phyloP scores from a whole-genome alignment of 768 basidiomycete genomes.

The Lanmaoa pseudosensibilis region DNA sequence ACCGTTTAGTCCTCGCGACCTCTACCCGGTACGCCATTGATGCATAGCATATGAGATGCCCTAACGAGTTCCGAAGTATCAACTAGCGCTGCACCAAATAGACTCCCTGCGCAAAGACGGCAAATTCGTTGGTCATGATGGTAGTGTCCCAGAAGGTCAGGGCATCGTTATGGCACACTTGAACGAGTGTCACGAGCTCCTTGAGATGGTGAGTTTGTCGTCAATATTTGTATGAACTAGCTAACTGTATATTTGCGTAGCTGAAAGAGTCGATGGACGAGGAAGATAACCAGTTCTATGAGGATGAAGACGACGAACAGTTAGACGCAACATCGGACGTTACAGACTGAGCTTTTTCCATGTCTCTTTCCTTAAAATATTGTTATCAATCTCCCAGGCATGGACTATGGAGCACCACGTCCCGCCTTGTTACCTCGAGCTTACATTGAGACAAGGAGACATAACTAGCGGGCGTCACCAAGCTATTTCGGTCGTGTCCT shows the following conservation, averaged over 20 bases:
- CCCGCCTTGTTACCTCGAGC: background rate
- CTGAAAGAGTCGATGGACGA: constrained; percentile 83
- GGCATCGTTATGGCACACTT: constrained; percentile 95
- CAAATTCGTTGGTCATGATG: constrained; percentile 87
- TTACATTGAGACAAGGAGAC: background rate
- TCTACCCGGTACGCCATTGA: constrained; percentile 75
- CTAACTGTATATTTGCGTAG: constrained; percentile 24
- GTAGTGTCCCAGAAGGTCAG: constrained; percentile 91
- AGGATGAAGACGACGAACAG: constrained; percentile 47
- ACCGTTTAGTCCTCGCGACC: constrained; percentile 85
- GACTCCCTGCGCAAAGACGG: constrained; percentile 92
- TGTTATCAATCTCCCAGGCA: background rate
- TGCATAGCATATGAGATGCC: background rate
- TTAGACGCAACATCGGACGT: constrained; percentile 13
- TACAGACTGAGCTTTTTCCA: constrained; percentile 8
- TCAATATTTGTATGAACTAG: background rate
- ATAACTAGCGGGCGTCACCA: background rate
- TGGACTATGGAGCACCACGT: background rate
- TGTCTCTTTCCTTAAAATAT: background rate
- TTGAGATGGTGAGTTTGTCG: constrained; percentile 75
- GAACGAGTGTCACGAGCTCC: constrained; percentile 92
- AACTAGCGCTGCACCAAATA: constrained; percentile 92
- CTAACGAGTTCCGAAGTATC: constrained; percentile 57
- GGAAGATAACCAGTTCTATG: constrained; percentile 56
- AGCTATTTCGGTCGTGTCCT: background rate